phyloP scores from a whole-genome alignment of 352 stramenopile species.

The Phytophthora macrochlamydospora region DNA sequence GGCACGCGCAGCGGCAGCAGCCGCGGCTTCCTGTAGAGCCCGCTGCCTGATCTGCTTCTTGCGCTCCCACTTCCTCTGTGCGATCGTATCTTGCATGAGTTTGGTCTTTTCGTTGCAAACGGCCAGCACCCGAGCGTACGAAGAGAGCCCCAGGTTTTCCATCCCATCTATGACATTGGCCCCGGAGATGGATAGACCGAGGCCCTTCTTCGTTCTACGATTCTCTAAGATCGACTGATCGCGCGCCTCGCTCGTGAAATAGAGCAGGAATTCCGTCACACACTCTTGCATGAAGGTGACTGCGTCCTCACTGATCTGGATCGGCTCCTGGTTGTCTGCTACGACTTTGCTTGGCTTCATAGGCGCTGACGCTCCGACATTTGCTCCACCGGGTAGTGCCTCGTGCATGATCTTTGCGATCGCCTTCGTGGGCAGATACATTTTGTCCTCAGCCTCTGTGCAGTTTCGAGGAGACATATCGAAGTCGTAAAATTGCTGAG shows the following conservation, averaged over 20 bases:
- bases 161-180: constrained; percentile 64
- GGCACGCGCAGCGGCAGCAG: constrained; percentile 15
- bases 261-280: constrained; percentile 84
- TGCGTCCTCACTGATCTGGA: constrained; percentile 84
- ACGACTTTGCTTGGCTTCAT: background rate
- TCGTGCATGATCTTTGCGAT: constrained; percentile 81
- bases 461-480: constrained; percentile 63
- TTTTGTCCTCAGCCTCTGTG: constrained; percentile 69
- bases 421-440: constrained; percentile 75
- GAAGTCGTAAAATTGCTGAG: constrained; percentile 73
- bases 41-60: constrained; percentile 54
- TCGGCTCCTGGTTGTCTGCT: constrained; percentile 20
- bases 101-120: constrained; percentile 77
- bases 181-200: constrained; percentile 58
- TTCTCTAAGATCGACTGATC: constrained; percentile 70
- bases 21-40: constrained; percentile 29
- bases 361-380: background rate
- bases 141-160: constrained; percentile 69
- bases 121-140: constrained; percentile 67
- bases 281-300: constrained; percentile 86
- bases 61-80: constrained; percentile 65
- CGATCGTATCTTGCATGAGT: constrained; percentile 58
- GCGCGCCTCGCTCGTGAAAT: constrained; percentile 80
- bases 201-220: constrained; percentile 52
- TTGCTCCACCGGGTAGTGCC: constrained; percentile 36